Percentiles rank a stretch among this genome's conserved stretches.
Conservation (phyloP, 2,329 filamentous ascomycete genomes). For the Xylariales sp. region DNA sequence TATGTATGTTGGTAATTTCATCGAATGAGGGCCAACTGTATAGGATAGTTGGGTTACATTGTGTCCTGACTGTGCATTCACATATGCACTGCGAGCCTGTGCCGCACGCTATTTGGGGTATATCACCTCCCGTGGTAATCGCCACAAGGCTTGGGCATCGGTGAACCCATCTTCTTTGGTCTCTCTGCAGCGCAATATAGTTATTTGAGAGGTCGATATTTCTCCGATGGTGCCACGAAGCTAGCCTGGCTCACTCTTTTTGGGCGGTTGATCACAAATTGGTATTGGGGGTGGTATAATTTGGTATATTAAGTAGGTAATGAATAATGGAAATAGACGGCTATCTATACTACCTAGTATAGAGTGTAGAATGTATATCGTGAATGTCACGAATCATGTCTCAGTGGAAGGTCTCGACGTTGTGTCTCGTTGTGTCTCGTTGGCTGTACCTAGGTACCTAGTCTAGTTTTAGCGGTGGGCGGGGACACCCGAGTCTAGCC, state of each 20-base stretch:
- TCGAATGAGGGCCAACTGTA: conserved; percentile 25
- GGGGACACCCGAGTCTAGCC: conserved; percentile 14
- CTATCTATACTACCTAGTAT: too few relatives aligned
- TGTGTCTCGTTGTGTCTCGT: too few relatives aligned
- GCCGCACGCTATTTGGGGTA: conserved; percentile 21
- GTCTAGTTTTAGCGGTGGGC: not conserved
- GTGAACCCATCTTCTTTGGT: conserved; percentile 26
- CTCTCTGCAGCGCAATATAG: conserved; percentile 4
- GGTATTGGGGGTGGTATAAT: not conserved
- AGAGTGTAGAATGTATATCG: not conserved
- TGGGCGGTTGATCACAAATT: not conserved
- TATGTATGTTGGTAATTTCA: conserved; percentile 7
- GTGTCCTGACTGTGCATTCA: conserved; percentile 12
- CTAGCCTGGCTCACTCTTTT: conserved; percentile 13
- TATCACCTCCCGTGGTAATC: conserved; percentile 16
- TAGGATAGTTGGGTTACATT: conserved; percentile 35
- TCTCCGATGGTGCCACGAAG: not conserved
- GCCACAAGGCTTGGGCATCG: conserved; percentile 33
- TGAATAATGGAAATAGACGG: too few relatives aligned
- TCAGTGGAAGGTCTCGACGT: too few relatives aligned
- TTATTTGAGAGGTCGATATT: conserved; percentile 7
- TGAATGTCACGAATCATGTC: too few relatives aligned
- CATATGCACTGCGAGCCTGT: conserved; percentile 18
- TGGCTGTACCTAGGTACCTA: not conserved
- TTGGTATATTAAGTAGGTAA: not conserved